Conservation (phyloP, 2,329 filamentous ascomycete genomes). For the Trichoderma asperellum region DNA sequence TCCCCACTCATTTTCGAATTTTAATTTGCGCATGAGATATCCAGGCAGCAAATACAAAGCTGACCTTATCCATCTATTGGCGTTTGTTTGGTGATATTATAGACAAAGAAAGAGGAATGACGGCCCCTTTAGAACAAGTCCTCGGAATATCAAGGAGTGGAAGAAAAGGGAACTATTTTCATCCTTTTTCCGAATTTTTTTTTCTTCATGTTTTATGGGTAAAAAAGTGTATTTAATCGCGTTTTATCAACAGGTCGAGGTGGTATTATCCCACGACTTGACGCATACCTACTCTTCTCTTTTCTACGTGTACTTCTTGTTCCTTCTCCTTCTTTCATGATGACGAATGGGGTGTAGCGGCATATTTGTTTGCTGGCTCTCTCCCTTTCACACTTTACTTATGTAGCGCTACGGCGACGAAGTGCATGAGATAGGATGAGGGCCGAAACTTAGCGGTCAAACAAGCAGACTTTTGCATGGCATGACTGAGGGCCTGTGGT, state of each 20-base stretch:
- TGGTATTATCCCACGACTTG: neutral
- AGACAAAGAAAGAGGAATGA: slow-evolving; percentile 12
- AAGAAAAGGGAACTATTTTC: neutral
- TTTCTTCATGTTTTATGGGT: neutral
- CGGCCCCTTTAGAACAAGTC: slow-evolving; percentile 2
- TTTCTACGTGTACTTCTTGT: neutral
- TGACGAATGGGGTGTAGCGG: neutral
- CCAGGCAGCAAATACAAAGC: slow-evolving; percentile 6
- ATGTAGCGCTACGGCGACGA: slow-evolving; percentile 7
- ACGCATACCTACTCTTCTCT: slow-evolving; percentile 4
- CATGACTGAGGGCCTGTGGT: slow-evolving; percentile 3
- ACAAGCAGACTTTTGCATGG: slow-evolving; percentile 6
- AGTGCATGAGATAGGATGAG: slow-evolving; percentile 14
- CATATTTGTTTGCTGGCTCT: neutral
- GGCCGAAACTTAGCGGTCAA: neutral
- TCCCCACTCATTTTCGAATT: neutral
- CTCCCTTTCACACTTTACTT: neutral
- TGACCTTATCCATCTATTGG: slow-evolving; percentile 25
- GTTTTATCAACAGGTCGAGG: neutral
- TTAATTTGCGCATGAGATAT: slow-evolving; percentile 26
- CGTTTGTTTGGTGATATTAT: slow-evolving; percentile 21
- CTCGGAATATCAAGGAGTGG: neutral
- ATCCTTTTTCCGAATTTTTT: neutral
- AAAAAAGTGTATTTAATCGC: slow-evolving; percentile 25
- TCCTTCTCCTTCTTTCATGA: neutral